Evolutionary conservation across 177 flowering plant species (phyloP).

Genomic region (Vitis hybrid): DNA sequence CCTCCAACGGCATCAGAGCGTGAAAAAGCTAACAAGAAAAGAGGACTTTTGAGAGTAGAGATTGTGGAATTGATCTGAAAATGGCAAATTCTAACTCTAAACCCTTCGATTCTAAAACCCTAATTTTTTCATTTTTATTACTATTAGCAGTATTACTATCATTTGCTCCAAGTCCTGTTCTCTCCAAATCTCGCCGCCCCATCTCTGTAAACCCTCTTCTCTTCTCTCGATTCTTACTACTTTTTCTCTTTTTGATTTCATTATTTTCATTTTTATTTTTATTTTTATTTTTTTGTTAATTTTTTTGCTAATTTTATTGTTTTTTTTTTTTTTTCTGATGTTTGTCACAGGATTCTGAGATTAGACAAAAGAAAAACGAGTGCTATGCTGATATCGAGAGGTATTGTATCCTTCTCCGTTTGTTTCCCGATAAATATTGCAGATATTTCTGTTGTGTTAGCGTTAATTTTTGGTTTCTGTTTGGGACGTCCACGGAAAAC

Average conservation of each 20-base stretch:
- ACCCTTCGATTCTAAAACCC: too few relatives aligned
- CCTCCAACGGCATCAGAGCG: too few relatives aligned
- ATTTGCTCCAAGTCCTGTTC: conserved; percentile 13
- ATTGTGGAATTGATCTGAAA: too few relatives aligned
- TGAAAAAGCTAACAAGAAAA: too few relatives aligned
- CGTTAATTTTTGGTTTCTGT: too few relatives aligned
- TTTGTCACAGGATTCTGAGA: conserved; percentile 47
- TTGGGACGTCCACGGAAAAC: too few relatives aligned
- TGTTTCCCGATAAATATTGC: background rate
- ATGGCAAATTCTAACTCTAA: too few relatives aligned
- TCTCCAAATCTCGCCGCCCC: conserved; percentile 42
- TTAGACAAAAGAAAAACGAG: conserved; percentile 51
- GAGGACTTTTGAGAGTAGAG: too few relatives aligned
- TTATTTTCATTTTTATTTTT: background rate
- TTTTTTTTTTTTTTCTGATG: background rate
- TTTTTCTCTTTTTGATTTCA: background rate
- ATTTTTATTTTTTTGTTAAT: background rate
- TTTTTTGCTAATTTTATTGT: background rate
- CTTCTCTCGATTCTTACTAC: background rate
- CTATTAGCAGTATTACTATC: too few relatives aligned
- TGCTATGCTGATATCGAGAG: conserved; percentile 78
- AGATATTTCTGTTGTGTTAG: too few relatives aligned
- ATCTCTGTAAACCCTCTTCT: conserved; percentile 25
- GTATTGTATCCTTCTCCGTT: conserved; percentile 20
- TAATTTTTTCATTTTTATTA: too few relatives aligned